Conservation (phyloP, 768 basidiomycete genomes). For the Mycena rebaudengoi region DNA sequence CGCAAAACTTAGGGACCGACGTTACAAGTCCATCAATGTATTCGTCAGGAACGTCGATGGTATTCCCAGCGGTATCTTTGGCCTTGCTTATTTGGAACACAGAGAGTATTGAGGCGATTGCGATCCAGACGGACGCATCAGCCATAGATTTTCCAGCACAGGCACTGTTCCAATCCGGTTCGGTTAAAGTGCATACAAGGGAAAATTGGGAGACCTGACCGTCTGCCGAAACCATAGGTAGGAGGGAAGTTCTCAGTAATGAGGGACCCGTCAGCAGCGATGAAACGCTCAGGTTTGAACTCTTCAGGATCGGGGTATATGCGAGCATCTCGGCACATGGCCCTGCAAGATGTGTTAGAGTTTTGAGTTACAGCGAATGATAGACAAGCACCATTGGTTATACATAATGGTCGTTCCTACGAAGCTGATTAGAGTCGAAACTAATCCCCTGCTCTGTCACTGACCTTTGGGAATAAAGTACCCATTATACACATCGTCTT, state of each 20-base stretch:
- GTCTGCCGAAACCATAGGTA: slow-evolving; percentile 23
- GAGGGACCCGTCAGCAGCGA: slow-evolving; percentile 26
- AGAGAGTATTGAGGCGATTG: slow-evolving; percentile 32
- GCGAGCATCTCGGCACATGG: slow-evolving; percentile 43
- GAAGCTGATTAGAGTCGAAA: neutral
- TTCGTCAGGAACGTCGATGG: slow-evolving; percentile 24
- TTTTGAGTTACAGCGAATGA: neutral
- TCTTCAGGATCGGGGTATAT: slow-evolving; percentile 44
- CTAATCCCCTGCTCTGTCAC: too few relatives aligned
- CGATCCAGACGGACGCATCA: slow-evolving; percentile 32
- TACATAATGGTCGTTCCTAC: slow-evolving; percentile 27
- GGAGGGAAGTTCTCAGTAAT: slow-evolving; percentile 22
- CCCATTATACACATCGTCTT: slow-evolving; percentile 25
- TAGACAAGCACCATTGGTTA: slow-evolving; percentile 21
- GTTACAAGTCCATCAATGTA: slow-evolving; percentile 29
- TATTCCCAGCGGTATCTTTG: slow-evolving; percentile 27
- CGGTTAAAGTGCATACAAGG: neutral
- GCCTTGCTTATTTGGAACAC: slow-evolving; percentile 32
- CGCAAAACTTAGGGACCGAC: slow-evolving; percentile 1
- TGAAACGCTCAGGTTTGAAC: slow-evolving; percentile 49
- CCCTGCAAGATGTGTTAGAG: slow-evolving; percentile 32
- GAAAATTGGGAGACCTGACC: slow-evolving; percentile 15
- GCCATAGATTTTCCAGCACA: slow-evolving; percentile 38
- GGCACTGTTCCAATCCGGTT: slow-evolving; percentile 8
- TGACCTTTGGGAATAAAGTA: slow-evolving; percentile 28